Conservation (phyloP, 306 rosid genomes). For the Castanea crenata region DNA sequence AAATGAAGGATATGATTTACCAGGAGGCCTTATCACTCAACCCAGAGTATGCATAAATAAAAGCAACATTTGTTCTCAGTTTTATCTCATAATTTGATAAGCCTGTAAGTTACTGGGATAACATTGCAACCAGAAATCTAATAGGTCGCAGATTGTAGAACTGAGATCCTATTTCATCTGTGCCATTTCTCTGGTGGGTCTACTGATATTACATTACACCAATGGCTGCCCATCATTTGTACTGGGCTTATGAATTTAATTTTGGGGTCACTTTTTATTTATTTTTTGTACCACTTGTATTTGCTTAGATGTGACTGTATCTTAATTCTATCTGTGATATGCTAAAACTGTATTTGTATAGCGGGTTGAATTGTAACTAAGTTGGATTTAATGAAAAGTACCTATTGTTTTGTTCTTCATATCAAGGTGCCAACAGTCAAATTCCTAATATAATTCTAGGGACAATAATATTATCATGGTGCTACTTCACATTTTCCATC, state of each 20-base stretch:
- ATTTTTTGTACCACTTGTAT: slow-evolving; percentile 12
- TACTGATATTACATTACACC: slow-evolving; percentile 19
- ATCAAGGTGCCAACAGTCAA: neutral
- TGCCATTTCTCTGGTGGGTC: slow-evolving; percentile 25
- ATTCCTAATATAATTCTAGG: neutral
- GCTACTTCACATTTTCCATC: no score
- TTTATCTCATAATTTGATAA: neutral
- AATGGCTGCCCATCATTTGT: slow-evolving; percentile 34
- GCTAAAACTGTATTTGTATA: slow-evolving; percentile 22
- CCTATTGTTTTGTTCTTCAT: neutral
- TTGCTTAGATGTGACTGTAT: slow-evolving; percentile 34
- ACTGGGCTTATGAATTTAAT: slow-evolving; percentile 25
- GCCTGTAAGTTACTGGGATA: neutral
- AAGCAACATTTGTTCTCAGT: neutral
- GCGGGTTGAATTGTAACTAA: slow-evolving; percentile 26
- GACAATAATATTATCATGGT: no score
- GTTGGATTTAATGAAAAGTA: slow-evolving; percentile 4
- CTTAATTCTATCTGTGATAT: slow-evolving; percentile 26
- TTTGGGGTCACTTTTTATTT: slow-evolving; percentile 26
- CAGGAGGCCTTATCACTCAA: slow-evolving; percentile 80
- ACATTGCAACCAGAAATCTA: neutral
- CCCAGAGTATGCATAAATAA: slow-evolving; percentile 61
- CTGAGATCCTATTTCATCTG: slow-evolving; percentile 25
- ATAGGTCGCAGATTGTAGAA: slow-evolving; percentile 3
- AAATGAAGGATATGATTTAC: slow-evolving; percentile 93